Conservation (phyloP, 2,329 filamentous ascomycete genomes). For the Nannizzia gypsea region DNA sequence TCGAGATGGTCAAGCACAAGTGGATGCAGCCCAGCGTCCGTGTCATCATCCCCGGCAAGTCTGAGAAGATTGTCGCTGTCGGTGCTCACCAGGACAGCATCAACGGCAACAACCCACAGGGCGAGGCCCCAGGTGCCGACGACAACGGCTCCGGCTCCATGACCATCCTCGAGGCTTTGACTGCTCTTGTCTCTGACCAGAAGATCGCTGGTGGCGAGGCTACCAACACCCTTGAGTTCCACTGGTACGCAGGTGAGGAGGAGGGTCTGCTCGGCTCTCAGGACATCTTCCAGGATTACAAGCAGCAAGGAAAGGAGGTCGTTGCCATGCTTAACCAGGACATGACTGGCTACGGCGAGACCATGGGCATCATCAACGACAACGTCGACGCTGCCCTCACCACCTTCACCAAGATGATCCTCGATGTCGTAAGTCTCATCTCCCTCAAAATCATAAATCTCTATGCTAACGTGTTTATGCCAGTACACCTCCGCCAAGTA, state of each 20-base stretch:
- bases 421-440: conserved; percentile 46
- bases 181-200: conserved; percentile 63
- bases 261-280: conserved; percentile 78
- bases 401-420: conserved; percentile 78
- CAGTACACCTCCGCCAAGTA: conserved; percentile 82
- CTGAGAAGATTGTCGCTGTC: conserved; percentile 72
- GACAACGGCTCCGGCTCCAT: conserved; percentile 90
- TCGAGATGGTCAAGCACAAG: conserved; percentile 62
- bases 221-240: conserved; percentile 84
- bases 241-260: conserved; percentile 36
- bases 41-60: conserved; percentile 76
- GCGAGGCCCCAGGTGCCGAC: conserved; percentile 84
- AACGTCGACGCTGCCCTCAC: conserved; percentile 76
- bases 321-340: conserved; percentile 98
- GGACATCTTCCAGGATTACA: conserved; percentile 75
- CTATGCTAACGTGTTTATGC: neutral
- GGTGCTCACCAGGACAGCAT: conserved; percentile 93
- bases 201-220: conserved; percentile 59
- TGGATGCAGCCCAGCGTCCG: conserved; percentile 91
- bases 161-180: conserved; percentile 84
- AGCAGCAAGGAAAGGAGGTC: conserved; percentile 58
- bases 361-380: conserved; percentile 81
- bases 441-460: neutral
- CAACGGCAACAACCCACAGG: conserved; percentile 73
- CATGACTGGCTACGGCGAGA: conserved; percentile 84